Conservation (phyloP, 2,329 filamentous ascomycete species). For the Aureobasidium uvarum region DNA sequence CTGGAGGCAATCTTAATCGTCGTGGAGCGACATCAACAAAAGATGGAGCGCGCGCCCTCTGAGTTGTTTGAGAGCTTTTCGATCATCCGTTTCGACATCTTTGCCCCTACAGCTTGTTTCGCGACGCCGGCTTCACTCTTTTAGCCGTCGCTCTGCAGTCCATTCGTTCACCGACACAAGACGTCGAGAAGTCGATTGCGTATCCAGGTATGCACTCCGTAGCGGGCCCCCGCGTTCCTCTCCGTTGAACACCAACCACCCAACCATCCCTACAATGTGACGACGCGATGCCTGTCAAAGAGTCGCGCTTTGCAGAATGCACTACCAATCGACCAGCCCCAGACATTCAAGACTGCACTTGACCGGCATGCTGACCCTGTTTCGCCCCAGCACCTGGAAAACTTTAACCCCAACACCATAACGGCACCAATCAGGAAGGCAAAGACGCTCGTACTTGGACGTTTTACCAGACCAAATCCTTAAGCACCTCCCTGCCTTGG, state of each 20-base stretch:
- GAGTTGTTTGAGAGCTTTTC: constrained; percentile 14
- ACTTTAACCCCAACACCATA: constrained; percentile 15
- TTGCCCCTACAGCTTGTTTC: constrained; percentile 28
- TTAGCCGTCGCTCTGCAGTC: constrained; percentile 56
- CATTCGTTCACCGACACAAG: constrained; percentile 38
- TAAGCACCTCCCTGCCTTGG: constrained; percentile 8
- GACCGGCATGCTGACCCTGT: constrained; percentile 13
- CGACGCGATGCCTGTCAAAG: constrained; percentile 19
- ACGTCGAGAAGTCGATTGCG: constrained; percentile 15
- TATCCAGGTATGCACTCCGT: constrained; percentile 21
- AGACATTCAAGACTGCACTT: neutral
- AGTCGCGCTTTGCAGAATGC: constrained; percentile 25
- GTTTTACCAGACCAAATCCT: constrained; percentile 16
- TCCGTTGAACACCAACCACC: constrained; percentile 21
- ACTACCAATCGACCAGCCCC: constrained; percentile 20
- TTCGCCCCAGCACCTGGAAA: constrained; percentile 14
- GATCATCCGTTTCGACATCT: constrained; percentile 31
- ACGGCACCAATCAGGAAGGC: constrained; percentile 7
- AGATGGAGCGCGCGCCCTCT: constrained; percentile 20
- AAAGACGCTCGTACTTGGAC: constrained; percentile 2
- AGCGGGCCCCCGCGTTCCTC: constrained; percentile 19
- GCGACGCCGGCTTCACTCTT: constrained; percentile 62
- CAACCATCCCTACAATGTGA: constrained; percentile 20
- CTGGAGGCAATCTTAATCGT: constrained; percentile 14
- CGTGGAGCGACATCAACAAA: constrained; percentile 24